A percentile compares a stretch with the other conserved stretches of the same genome.
phyloP scores from a whole-genome alignment of 208 protist species.

The Acanthamoeba divionensis region DNA sequence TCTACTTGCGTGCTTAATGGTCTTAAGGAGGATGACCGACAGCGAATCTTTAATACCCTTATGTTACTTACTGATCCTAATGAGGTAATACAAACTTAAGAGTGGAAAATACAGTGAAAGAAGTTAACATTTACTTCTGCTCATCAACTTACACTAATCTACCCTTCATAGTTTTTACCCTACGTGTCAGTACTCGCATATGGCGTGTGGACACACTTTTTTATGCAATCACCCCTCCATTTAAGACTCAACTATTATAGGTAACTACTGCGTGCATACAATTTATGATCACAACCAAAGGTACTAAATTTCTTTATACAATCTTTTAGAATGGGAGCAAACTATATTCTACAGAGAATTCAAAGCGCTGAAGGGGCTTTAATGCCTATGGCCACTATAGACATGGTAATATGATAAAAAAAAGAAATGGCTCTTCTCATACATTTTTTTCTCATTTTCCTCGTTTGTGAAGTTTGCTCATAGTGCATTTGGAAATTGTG shows the following conservation, averaged over 20 bases:
- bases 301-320: too few relatives aligned
- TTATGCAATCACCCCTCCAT: neutral
- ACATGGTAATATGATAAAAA: neutral
- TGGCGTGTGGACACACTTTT: conserved; percentile 26
- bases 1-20: neutral
- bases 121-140: too few relatives aligned
- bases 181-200: conserved; percentile 18
- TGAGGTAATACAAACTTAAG: too few relatives aligned
- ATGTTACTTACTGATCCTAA: conserved; percentile 1
- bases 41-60: conserved; percentile 8
- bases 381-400: conserved; percentile 25
- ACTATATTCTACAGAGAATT: conserved; percentile 2
- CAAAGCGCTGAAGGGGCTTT: neutral
- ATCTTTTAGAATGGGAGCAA: too few relatives aligned
- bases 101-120: too few relatives aligned
- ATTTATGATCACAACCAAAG: too few relatives aligned
- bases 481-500: conserved; percentile 26
- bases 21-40: conserved; percentile 35
- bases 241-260: conserved; percentile 11
- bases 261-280: too few relatives aligned
- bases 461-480: conserved; percentile 24
- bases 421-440: neutral
- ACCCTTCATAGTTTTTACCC: neutral
- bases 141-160: neutral
- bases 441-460: too few relatives aligned